Conservation (phyloP, 2,329 filamentous ascomycete species). For the Xylaria sp. region DNA sequence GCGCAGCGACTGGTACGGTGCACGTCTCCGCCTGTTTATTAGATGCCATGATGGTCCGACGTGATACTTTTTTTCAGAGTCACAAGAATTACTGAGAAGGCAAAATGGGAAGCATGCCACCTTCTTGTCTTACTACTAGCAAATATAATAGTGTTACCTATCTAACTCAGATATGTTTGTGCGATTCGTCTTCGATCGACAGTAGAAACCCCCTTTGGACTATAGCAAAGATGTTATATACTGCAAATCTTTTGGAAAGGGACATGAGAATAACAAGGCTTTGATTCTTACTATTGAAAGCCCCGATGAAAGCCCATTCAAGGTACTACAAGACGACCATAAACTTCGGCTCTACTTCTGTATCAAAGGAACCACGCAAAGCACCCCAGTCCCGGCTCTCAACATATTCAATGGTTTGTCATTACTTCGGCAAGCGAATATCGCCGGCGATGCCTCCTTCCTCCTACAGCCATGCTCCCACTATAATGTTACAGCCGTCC, state of each 20-base stretch:
- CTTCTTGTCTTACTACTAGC: slow-evolving; percentile 12
- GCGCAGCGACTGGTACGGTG: slow-evolving; percentile 29
- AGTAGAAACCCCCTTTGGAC: neutral
- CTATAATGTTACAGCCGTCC: slow-evolving; percentile 9
- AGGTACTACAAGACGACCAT: neutral
- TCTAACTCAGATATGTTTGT: neutral
- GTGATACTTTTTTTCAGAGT: neutral
- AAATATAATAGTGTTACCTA: neutral
- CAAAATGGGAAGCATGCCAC: slow-evolving; percentile 1
- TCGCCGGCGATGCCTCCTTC: slow-evolving; percentile 1
- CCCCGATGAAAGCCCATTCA: neutral
- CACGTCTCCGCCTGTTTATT: slow-evolving; percentile 8
- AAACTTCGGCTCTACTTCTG: neutral
- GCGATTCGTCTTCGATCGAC: neutral
- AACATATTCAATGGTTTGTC: slow-evolving; percentile 13
- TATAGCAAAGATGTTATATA: neutral
- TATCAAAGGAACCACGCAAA: slow-evolving; percentile 14
- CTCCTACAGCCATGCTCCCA: neutral
- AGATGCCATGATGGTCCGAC: slow-evolving; percentile 2
- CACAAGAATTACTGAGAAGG: neutral
- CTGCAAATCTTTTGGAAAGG: neutral
- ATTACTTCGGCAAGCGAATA: neutral
- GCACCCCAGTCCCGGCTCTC: slow-evolving; percentile 3
- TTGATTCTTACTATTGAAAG: neutral
- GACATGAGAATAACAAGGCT: neutral